These are phyloP conservation scores for Exophiala alcalophila DNA, from an alignment of 2,329 filamentous ascomycete genomes.

Conservation along the genomic window DNA sequence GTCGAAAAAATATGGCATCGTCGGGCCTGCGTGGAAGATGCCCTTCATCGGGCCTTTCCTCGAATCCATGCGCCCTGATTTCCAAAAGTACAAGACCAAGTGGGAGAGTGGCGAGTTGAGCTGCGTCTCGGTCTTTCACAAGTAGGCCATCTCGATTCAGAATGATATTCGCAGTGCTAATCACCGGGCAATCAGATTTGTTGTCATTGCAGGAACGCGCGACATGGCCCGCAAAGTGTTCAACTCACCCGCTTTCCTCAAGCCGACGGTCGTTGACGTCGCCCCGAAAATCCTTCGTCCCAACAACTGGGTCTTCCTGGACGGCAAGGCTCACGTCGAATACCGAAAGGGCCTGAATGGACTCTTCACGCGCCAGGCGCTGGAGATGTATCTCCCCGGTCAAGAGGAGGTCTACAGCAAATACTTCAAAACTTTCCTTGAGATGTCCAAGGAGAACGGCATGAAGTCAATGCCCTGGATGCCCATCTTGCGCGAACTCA, in stretches of 20 bases:
- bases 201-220: slow-evolving; percentile 91
- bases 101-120: slow-evolving; percentile 89
- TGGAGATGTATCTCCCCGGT: slow-evolving; percentile 83
- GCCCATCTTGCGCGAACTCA: slow-evolving; percentile 86
- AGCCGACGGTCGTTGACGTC: slow-evolving; percentile 92
- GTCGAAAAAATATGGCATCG: slow-evolving; percentile 70
- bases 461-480: slow-evolving; percentile 83
- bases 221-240: slow-evolving; percentile 96
- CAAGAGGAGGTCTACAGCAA: slow-evolving; percentile 88
- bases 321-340: slow-evolving; percentile 91
- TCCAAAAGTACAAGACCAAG: slow-evolving; percentile 85
- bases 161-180: too few relatives aligned
- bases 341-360: slow-evolving; percentile 96
- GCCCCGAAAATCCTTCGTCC: slow-evolving; percentile 89
- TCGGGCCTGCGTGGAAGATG: slow-evolving; percentile 70
- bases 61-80: slow-evolving; percentile 86
- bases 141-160: too few relatives aligned
- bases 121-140: slow-evolving; percentile 99
- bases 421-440: slow-evolving; percentile 77
- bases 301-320: slow-evolving; percentile 95
- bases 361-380: slow-evolving; percentile 85
- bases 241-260: slow-evolving; percentile 87
- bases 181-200: slow-evolving; percentile 83
- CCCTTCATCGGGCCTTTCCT: slow-evolving; percentile 96
- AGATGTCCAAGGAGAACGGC: slow-evolving; percentile 67